Percentiles rank a stretch among this genome's conserved stretches.
Evolutionary conservation across 169 alveolate genomes (phyloP).

Genomic region (Miamiensis avidus): DNA sequence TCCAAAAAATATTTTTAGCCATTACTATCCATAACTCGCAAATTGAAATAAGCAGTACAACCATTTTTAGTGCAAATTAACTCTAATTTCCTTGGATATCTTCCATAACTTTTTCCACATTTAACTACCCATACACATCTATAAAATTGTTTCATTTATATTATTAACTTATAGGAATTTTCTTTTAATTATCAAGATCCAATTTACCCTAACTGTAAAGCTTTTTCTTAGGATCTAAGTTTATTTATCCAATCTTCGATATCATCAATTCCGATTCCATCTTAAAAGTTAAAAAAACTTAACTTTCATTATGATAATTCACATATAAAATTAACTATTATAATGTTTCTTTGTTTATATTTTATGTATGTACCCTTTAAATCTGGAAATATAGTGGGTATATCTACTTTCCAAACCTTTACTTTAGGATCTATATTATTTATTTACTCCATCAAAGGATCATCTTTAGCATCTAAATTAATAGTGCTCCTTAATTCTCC

Average conservation of each 20-base stretch:
- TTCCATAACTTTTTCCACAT: background rate
- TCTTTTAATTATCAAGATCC: no score
- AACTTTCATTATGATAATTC: no score
- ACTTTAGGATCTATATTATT: background rate
- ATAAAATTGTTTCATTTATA: background rate
- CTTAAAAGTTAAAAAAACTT: no score
- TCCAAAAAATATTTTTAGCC: background rate
- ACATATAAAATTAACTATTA: no score
- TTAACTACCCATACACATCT: background rate
- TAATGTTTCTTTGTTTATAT: no score
- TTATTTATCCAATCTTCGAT: background rate
- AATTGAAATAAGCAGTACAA: background rate
- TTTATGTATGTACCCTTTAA: background rate
- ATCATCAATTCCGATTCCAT: background rate
- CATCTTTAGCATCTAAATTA: no score
- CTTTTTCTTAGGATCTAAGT: background rate
- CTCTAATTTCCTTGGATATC: background rate
- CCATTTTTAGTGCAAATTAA: background rate
- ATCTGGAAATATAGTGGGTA: background rate
- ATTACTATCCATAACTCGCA: background rate
- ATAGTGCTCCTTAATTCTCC: no score
- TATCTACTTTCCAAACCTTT: background rate
- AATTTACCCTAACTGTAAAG: background rate
- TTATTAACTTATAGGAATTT: background rate
- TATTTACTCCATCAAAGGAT: no score